Conservation (phyloP, 257 asterid genomes). For the Nicotiana tomentosiformis region DNA sequence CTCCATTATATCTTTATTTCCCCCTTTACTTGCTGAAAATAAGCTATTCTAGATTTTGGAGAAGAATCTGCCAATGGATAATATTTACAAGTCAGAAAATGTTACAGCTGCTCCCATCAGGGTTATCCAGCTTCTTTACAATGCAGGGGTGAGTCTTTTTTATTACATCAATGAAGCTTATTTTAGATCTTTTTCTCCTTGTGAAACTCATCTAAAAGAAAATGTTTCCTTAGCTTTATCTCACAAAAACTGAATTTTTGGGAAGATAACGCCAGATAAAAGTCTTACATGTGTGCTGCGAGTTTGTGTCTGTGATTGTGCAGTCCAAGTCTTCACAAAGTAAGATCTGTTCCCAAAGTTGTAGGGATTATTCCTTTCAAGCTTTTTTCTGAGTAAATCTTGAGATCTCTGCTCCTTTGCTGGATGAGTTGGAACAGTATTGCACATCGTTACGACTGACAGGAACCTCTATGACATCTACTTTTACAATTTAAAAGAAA, state of each 20-base stretch:
- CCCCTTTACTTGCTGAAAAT: conserved; percentile 14
- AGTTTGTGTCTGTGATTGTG: not conserved
- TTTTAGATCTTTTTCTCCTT: not conserved
- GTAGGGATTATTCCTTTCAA: not conserved
- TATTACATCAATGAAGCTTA: not conserved
- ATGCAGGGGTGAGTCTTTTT: conserved; percentile 67
- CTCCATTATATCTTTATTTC: not conserved
- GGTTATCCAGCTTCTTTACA: conserved; percentile 77
- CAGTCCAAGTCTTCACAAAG: not conserved
- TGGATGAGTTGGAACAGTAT: not conserved
- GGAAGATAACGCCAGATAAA: conserved; percentile 1
- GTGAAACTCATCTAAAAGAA: not conserved
- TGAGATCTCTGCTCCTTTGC: not conserved
- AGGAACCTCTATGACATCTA: no score
- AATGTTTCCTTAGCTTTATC: not conserved
- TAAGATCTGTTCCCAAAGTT: not conserved
- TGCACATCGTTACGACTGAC: not conserved
- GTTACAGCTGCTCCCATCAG: conserved; percentile 94
- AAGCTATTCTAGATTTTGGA: conserved; percentile 59
- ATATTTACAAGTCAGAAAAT: conserved; percentile 65
- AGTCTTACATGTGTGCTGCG: not conserved
- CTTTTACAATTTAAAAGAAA: no score
- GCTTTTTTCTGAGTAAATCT: not conserved
- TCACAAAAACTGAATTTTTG: not conserved
- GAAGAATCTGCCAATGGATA: conserved; percentile 87